A percentile compares a stretch with the other conserved stretches of the same genome.
Evolutionary conservation across 2,329 filamentous ascomycete genomes (phyloP).

Genomic region (Aspergillus ochraceoroseus): DNA sequence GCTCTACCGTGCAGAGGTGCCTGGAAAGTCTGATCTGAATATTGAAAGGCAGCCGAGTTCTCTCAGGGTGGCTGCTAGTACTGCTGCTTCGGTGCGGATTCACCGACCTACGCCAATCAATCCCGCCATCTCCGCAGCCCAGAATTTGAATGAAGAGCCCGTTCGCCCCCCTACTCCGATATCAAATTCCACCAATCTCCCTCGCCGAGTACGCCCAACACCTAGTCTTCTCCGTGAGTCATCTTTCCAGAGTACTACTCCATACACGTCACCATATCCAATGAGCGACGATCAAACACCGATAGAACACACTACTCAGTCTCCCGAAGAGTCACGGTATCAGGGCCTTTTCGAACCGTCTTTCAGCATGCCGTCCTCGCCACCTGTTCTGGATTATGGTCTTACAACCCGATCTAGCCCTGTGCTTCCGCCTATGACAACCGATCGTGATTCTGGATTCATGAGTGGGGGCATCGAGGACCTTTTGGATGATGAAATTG

Average conservation of each 20-base stretch:
- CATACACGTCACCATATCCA: conserved; percentile 42
- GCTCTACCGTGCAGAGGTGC: conserved; percentile 66
- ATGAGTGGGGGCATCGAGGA: conserved; percentile 74
- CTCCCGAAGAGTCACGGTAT: conserved; percentile 49
- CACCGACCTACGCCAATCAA: conserved; percentile 64
- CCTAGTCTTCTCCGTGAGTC: conserved; percentile 61
- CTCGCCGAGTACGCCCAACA: conserved; percentile 31
- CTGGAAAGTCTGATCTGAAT: conserved; percentile 60
- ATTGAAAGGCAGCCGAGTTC: conserved; percentile 72
- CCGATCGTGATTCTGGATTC: conserved; percentile 68
- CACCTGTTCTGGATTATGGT: conserved; percentile 66
- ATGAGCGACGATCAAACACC: conserved; percentile 33
- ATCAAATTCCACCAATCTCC: conserved; percentile 29
- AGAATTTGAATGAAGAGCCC: conserved; percentile 41
- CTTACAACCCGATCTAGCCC: conserved; percentile 74
- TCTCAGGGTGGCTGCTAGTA: conserved; percentile 83
- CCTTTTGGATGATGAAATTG: conserved; percentile 58
- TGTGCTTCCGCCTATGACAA: conserved; percentile 57
- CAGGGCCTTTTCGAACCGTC: conserved; percentile 60
- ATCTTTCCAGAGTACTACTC: conserved; percentile 44
- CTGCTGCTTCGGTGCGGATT: conserved; percentile 77
- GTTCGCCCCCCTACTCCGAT: conserved; percentile 47
- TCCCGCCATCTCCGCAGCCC: conserved; percentile 30
- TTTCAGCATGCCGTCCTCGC: conserved; percentile 81
- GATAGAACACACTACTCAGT: conserved; percentile 46